Base-by-base conservation (phyloP, 192 early-diverging fungal species). In the Umbelopsis vinacea region DNA sequence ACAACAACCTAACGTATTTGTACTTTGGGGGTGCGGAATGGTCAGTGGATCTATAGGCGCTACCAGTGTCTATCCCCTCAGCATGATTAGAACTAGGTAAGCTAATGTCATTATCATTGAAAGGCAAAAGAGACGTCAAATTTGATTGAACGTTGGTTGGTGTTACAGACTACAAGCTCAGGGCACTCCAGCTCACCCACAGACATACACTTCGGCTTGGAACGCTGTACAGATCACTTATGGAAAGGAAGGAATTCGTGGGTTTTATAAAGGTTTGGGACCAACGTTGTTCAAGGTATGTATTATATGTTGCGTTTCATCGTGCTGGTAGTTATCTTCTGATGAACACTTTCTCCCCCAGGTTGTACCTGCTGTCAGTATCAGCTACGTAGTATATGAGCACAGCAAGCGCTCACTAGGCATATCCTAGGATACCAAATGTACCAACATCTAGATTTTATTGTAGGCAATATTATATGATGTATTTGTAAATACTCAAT, bases 211-310 rank as follows among this genome's bases (percentile, higher is more conserved):
- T 19, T 83, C 81, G 12, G 85, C 84, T 17, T 78, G 84, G 63
- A 92, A 94, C 79, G 88, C 82, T 17, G 82, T 88, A 33, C 74
- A 81, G 35, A 88, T 87, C 70, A 91, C 89, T 14, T 91, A 84
- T 69, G 66, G 71, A 48, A 26, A 74, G n/a, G 91, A 94, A 66
- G 86, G 89, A 48, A 53, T 89, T 8, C 70, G 74, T 19, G 92
- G 92, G 9, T 94, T 94, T 79, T 94, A 93, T 71, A 88, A 89
- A 50, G 92, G 92, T 26, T 75, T 93, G 37, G 87, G 83, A 4
- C 92, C 92, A 17, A 91, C 91, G 23, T 74, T 93, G 23, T 71
- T 87, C 48, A 93, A 93, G 84, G 91, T 92, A 75, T 60, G 57
- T 48, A 66, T 33, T 66, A 21, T n/a, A 3, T n/a, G 60, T 0